A percentile compares a stretch with the other conserved stretches of the same genome.
phyloP scores from a whole-genome alignment of 805 yeast genomes.

The Komagataella ulmi region DNA sequence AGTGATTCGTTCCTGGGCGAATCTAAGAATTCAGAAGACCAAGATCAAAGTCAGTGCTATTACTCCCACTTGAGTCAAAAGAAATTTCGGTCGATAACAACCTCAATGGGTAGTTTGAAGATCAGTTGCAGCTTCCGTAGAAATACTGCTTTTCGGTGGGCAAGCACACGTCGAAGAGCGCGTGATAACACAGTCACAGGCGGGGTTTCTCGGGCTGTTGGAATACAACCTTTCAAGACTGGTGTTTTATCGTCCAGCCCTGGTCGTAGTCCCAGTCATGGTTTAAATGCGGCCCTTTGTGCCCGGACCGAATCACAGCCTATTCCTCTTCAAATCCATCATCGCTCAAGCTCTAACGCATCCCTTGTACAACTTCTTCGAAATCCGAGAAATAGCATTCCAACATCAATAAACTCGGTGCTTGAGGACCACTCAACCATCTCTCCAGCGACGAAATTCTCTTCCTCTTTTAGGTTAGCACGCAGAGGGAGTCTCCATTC shows the following conservation, averaged over 20 bases:
- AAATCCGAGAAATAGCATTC: conserved; percentile 20
- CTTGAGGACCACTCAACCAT: conserved; percentile 10
- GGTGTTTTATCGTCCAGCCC: background rate
- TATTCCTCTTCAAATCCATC: conserved; percentile 4
- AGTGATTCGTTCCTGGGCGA: conserved; percentile 27
- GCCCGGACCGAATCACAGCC: conserved; percentile 1
- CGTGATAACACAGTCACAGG: background rate
- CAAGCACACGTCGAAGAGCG: conserved; percentile 3
- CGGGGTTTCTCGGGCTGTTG: background rate
- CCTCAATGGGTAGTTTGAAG: conserved; percentile 61
- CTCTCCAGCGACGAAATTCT: background rate
- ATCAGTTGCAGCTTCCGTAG: conserved; percentile 50
- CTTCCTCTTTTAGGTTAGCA: conserved; percentile 1
- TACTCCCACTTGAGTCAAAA: conserved; percentile 46
- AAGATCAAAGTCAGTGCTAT: background rate
- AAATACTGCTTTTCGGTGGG: conserved; percentile 42
- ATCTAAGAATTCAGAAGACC: conserved; percentile 12
- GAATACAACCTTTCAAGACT: background rate
- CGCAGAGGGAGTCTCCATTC: conserved; percentile 1
- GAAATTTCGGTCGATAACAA: conserved; percentile 55
- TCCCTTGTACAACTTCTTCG: conserved; percentile 39
- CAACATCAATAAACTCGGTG: conserved; percentile 30
- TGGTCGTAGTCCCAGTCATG: background rate
- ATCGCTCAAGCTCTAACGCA: conserved; percentile 34
- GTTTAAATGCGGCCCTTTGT: background rate